phyloP scores from a whole-genome alignment of 2,329 filamentous ascomycete species.

The Hypoxylon rubiginosum region DNA sequence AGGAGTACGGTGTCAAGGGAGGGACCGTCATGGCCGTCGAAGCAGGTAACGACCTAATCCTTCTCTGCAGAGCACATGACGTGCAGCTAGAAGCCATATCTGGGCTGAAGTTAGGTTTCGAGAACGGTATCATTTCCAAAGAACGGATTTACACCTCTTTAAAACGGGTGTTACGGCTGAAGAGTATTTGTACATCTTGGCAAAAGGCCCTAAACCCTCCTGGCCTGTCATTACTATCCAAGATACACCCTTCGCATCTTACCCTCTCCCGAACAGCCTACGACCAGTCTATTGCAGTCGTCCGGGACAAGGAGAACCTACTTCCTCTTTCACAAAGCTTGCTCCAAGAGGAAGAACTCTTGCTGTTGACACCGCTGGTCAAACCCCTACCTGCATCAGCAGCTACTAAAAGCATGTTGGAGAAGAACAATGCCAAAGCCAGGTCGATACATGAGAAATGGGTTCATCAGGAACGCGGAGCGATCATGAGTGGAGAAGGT shows the following conservation, averaged over 20 bases:
- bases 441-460: constrained; percentile 66
- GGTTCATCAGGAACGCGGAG: constrained; percentile 69
- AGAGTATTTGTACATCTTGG: constrained; percentile 90
- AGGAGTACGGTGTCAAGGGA: constrained; percentile 96
- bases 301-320: constrained; percentile 87
- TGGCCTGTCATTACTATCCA: constrained; percentile 80
- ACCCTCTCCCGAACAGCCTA: constrained; percentile 87
- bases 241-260: constrained; percentile 85
- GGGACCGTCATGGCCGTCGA: constrained; percentile 98
- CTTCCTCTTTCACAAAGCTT: constrained; percentile 86
- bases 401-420: constrained; percentile 78
- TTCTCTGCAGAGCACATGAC: constrained; percentile 88
- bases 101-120: constrained; percentile 87
- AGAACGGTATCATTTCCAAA: constrained; percentile 89
- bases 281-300: constrained; percentile 91
- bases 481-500: constrained; percentile 90
- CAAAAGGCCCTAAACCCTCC: constrained; percentile 89
- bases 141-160: constrained; percentile 85
- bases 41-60: constrained; percentile 91
- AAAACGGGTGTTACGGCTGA: constrained; percentile 82
- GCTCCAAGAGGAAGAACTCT: constrained; percentile 87
- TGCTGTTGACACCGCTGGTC: constrained; percentile 88
- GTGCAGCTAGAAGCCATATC: constrained; percentile 93
- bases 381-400: constrained; percentile 93
- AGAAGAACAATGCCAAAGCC: constrained; percentile 60